Conservation (phyloP, 2,329 filamentous ascomycete genomes). For the Emergomyces pasteurianus region DNA sequence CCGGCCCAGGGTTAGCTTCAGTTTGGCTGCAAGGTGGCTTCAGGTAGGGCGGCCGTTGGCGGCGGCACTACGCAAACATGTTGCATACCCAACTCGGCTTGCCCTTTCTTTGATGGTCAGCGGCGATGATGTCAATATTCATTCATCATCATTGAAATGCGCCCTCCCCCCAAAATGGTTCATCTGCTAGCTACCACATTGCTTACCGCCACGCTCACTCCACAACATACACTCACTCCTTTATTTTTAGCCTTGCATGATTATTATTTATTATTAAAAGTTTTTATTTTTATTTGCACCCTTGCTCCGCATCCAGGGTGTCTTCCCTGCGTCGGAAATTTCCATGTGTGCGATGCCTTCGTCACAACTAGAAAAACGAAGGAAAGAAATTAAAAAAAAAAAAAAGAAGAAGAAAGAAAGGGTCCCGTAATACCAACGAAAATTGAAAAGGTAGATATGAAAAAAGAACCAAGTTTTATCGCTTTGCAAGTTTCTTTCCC, state of each 20-base stretch:
- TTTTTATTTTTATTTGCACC: too few relatives aligned
- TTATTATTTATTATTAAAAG: neutral
- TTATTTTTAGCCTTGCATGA: neutral
- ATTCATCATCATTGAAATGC: too few relatives aligned
- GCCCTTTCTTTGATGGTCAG: neutral
- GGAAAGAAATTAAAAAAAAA: too few relatives aligned
- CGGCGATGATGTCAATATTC: neutral
- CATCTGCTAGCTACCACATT: neutral
- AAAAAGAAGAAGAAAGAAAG: too few relatives aligned
- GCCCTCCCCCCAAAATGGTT: neutral
- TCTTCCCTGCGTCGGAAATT: too few relatives aligned
- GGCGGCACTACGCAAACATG: neutral
- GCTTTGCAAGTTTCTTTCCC: too few relatives aligned
- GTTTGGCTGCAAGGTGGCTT: neutral
- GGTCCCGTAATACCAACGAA: too few relatives aligned
- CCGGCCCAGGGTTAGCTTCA: neutral
- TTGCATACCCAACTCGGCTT: too few relatives aligned
- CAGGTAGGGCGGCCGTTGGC: neutral
- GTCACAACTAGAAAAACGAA: too few relatives aligned
- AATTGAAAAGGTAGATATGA: too few relatives aligned
- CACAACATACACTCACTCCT: neutral
- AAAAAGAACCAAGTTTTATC: too few relatives aligned
- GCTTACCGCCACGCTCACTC: neutral
- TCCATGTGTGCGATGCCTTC: too few relatives aligned
- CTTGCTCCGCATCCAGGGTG: neutral